These are phyloP conservation scores for Pythium guiyangense DNA, from an alignment of 352 stramenopile genomes.

Conservation along the genomic window DNA sequence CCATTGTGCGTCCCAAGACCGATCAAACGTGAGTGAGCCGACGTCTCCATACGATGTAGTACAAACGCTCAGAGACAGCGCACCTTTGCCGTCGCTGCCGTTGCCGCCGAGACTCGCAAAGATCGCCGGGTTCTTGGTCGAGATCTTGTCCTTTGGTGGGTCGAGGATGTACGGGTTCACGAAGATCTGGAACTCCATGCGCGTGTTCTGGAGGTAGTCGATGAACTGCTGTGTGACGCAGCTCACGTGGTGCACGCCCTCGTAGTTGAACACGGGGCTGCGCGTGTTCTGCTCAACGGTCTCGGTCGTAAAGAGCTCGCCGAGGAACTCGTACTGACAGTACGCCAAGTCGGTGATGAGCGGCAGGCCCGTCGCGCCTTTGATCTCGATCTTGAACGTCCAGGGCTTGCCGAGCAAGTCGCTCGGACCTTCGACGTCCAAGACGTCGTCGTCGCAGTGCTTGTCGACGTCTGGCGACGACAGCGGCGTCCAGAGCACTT, in stretches of 20 bases:
- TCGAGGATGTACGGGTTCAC: conserved; percentile 88
- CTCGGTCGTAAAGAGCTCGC: conserved; percentile 90
- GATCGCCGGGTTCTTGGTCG: conserved; percentile 67
- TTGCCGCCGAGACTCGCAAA: conserved; percentile 46
- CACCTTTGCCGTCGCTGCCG: conserved; percentile 32
- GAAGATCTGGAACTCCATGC: conserved; percentile 86
- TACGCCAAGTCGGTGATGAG: conserved; percentile 90
- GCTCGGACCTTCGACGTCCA: conserved; percentile 68
- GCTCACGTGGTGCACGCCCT: conserved; percentile 82
- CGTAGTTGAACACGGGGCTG: conserved; percentile 89
- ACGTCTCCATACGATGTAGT: neutral
- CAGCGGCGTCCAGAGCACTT: conserved; percentile 87
- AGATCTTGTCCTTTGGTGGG: conserved; percentile 78
- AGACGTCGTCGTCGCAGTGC: conserved; percentile 55
- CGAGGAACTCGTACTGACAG: conserved; percentile 92
- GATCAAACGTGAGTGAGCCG: neutral
- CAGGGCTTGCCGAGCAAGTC: conserved; percentile 87
- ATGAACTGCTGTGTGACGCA: conserved; percentile 88
- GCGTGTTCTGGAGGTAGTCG: conserved; percentile 72
- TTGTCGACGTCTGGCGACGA: conserved; percentile 67
- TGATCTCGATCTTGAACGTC: conserved; percentile 88
- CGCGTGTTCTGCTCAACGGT: conserved; percentile 86
- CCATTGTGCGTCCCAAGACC: neutral
- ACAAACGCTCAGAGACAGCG: neutral
- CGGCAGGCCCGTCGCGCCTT: conserved; percentile 75